Base-by-base conservation (phyloP, 192 early-diverging fungal species). In the Geranomyces michiganensis region DNA sequence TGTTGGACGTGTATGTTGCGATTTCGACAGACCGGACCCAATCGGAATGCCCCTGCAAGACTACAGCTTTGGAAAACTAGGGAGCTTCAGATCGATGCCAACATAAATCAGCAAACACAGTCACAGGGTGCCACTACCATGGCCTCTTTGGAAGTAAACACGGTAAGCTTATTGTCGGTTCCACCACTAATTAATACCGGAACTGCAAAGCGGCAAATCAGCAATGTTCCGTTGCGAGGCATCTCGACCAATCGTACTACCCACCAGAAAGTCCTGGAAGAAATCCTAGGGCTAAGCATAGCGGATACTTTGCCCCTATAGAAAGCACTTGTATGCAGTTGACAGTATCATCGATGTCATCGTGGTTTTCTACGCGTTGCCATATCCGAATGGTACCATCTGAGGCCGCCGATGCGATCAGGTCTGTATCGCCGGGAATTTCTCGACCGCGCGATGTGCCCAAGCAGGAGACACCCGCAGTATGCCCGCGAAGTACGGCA, bases 21-120 rank as follows among this genome's bases (percentile, higher is more conserved):
- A 94, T 91, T 13, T 91, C 84, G 59, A 97, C 62, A 10, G 89
- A 86, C 13, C 93, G 88, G 24, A 97, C 87, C 97, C 97, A 99
- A 70, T 95, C 93, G 15, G 92, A 91, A 77, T 99, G 97, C 2
- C 97, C 97, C 41, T 88, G 83, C 22, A 99, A 78, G 10, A 84
- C 71, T 48, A 92, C 75, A 4, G 79, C 74, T 56, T 85, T 81
- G 13, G 69, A 68, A 80, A 97, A 97, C 83, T 87, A 56, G 6
- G 24, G 19, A 51, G 3, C 5, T 3, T 41, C 36, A 41, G 58
- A 72, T 33, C 22, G 0, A 21, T 19, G 17, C 19, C 45, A 29
- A 41, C 36, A 10, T 41, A 10, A 3, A 10, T 10, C 3, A 41
- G 36, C 36, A 41, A 41, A 41, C 5, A 41, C 5, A 41, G 36